Conservation (phyloP, 805 yeast species). For the Ogataea zsoltii region DNA sequence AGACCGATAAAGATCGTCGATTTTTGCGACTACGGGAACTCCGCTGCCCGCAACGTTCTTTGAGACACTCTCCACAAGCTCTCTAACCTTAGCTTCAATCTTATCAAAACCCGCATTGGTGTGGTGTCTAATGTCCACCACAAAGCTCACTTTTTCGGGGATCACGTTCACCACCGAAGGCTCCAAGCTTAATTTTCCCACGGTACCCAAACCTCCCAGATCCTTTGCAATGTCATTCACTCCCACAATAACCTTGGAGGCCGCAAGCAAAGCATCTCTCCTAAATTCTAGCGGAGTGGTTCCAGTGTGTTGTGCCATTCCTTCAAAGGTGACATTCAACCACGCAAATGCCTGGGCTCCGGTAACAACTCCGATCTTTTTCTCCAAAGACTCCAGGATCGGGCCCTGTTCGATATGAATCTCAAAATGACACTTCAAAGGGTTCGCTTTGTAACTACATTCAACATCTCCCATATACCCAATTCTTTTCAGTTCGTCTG, state of each 20-base stretch:
- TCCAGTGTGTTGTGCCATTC: constrained; percentile 73
- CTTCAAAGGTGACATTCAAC: constrained; percentile 56
- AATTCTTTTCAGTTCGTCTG: constrained; percentile 56
- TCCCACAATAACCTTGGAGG: constrained; percentile 55
- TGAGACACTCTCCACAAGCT: constrained; percentile 20
- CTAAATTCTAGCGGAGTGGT: constrained; percentile 66
- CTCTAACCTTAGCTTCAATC: constrained; percentile 35
- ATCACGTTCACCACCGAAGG: constrained; percentile 70
- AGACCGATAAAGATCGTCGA: constrained; percentile 41
- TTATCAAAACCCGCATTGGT: constrained; percentile 37
- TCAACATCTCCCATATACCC: constrained; percentile 59
- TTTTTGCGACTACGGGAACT: constrained; percentile 40
- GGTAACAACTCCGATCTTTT: constrained; percentile 62
- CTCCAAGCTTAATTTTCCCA: constrained; percentile 55
- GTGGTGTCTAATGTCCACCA: constrained; percentile 59
- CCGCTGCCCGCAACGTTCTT: constrained; percentile 34
- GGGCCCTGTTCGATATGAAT: constrained; percentile 81
- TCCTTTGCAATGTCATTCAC: constrained; percentile 56
- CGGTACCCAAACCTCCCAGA: constrained; percentile 54
- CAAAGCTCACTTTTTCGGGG: constrained; percentile 60
- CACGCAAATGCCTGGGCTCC: constrained; percentile 70
- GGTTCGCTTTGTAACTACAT: constrained; percentile 50
- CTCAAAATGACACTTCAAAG: constrained; percentile 70
- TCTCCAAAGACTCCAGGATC: constrained; percentile 53
- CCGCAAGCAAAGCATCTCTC: constrained; percentile 60